Percentiles rank a stretch among this genome's conserved stretches.
These are phyloP conservation scores for Arabidopsis arenosa DNA, from an alignment of 345 rosid species.

Conservation along the genomic window DNA sequence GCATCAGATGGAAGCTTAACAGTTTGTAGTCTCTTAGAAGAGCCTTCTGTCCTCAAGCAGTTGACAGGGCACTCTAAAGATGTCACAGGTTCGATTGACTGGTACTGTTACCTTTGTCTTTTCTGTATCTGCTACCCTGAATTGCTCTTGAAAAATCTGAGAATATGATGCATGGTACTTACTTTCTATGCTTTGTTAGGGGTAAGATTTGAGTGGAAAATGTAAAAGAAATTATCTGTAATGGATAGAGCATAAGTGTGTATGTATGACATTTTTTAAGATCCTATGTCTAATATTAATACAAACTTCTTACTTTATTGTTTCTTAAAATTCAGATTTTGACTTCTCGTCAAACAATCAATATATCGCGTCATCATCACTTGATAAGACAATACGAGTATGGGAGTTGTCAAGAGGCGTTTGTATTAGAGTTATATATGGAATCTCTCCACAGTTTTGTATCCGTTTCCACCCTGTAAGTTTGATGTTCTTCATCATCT, in stretches of 20 bases:
- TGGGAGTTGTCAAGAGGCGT: constrained; percentile 93
- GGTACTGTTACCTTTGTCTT: constrained; percentile 70
- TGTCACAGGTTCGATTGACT: constrained; percentile 97
- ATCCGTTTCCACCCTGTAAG: constrained; percentile 98
- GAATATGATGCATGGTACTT: constrained; percentile 5
- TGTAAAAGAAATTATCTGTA: background rate
- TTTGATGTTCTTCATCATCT: constrained; percentile 28
- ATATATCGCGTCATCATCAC: constrained; percentile 87
- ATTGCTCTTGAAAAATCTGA: constrained; percentile 1
- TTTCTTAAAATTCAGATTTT: constrained; percentile 70
- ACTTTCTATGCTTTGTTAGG: constrained; percentile 2
- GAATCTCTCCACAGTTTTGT: constrained; percentile 81
- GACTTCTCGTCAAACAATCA: constrained; percentile 99
- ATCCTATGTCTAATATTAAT: background rate
- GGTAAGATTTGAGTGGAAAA: constrained; percentile 6
- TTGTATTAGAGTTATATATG: constrained; percentile 96
- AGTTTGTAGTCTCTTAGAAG: constrained; percentile 76
- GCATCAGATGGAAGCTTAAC: constrained; percentile 94
- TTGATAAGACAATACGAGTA: constrained; percentile 96
- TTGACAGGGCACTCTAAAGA: constrained; percentile 84
- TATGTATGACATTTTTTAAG: constrained; percentile 10
- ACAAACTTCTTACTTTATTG: constrained; percentile 17
- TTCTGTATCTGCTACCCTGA: constrained; percentile 36
- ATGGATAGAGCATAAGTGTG: constrained; percentile 9
- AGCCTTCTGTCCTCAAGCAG: constrained; percentile 68